A percentile compares a stretch with the other conserved stretches of the same genome.
Conservation (phyloP, 75 land plant species). For the Azolla pinnata region DNA sequence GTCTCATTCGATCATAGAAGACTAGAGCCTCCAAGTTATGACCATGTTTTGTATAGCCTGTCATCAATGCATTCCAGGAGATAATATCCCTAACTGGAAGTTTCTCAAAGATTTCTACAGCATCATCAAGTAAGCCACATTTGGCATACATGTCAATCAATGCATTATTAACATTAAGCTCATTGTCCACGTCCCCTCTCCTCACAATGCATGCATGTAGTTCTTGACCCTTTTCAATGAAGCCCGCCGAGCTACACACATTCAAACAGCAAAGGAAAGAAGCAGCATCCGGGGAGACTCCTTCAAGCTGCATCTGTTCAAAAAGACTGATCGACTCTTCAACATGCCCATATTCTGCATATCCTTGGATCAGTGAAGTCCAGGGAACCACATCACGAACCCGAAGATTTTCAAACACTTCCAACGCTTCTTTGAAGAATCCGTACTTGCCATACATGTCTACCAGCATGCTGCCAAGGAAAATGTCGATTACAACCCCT, state of each 20-base stretch:
- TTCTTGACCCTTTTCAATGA: slow-evolving; percentile 15
- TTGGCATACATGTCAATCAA: slow-evolving; percentile 22
- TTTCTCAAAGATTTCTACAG: slow-evolving; percentile 13
- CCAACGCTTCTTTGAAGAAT: slow-evolving; percentile 21
- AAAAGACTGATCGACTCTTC: slow-evolving; percentile 7
- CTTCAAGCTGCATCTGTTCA: slow-evolving; percentile 3
- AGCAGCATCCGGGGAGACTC: slow-evolving; percentile 5
- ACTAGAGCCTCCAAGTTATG: neutral
- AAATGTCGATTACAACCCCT: slow-evolving; percentile 24
- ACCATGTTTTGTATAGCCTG: neutral
- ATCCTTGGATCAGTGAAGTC: slow-evolving; percentile 19
- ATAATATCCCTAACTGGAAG: slow-evolving; percentile 10
- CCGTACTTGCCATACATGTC: slow-evolving; percentile 63
- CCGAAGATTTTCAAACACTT: slow-evolving; percentile 5
- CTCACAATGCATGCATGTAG: slow-evolving; percentile 9
- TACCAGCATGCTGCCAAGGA: slow-evolving; percentile 46
- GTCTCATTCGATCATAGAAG: slow-evolving; percentile 1
- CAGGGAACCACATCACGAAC: slow-evolving; percentile 11
- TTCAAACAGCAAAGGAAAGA: slow-evolving; percentile 8
- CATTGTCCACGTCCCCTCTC: slow-evolving; percentile 9
- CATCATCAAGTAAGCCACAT: slow-evolving; percentile 15
- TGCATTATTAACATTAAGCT: slow-evolving; percentile 5
- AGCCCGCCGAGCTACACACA: slow-evolving; percentile 6
- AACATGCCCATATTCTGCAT: slow-evolving; percentile 14
- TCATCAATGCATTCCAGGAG: slow-evolving; percentile 28